Base-by-base conservation (phyloP, 768 basidiomycete species). In the Coprinopsis marcescibilis region DNA sequence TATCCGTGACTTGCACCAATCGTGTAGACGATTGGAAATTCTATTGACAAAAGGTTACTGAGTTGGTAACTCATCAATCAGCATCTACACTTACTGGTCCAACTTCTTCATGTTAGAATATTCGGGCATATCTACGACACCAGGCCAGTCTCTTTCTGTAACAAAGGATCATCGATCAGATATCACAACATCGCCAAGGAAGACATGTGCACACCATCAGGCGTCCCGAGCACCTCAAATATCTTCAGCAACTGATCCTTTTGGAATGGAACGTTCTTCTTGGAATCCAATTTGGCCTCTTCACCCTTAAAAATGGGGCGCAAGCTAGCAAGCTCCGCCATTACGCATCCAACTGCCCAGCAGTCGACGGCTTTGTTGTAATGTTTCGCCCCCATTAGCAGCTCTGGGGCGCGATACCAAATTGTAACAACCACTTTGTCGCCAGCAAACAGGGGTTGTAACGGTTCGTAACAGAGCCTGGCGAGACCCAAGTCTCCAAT, bases 361-460 rank as follows among this genome's bases (percentile, higher is more conserved):
- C 91, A 83, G 60, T 99, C 93, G 32, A 98, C 83, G 3, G 94
- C 89, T 55, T 90, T 92, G 54, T 96, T 95, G 64, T 99, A 99
- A 65, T 99, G 96, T 52, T 93, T 91, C 1, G 95, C 92, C 21
- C 96, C 95, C 68, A 99, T 76, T 8, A 99, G 76, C 2, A 99
- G 79, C 60, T 99, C 96, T 0, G 96, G 96, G 5, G 92, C 91
- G 43, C 96, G 88, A 62, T 99, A 99, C 96, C 96, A 98, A 59
- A 99, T 98, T 0, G 96, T 99, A 11, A 99, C 96, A 27, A 98
- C 96, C 21, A 99, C 94, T 58, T 98, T 98, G 67, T 99, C 96
- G 13, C 94, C 94, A 0, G 83, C 82, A 60, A 89, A 92, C 2
- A 99, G 71, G 1, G 88, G 85, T 54, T 96, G 93, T 1, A 99